phyloP scores from a whole-genome alignment of 2,329 filamentous ascomycete species.

The Camillea tinctor region DNA sequence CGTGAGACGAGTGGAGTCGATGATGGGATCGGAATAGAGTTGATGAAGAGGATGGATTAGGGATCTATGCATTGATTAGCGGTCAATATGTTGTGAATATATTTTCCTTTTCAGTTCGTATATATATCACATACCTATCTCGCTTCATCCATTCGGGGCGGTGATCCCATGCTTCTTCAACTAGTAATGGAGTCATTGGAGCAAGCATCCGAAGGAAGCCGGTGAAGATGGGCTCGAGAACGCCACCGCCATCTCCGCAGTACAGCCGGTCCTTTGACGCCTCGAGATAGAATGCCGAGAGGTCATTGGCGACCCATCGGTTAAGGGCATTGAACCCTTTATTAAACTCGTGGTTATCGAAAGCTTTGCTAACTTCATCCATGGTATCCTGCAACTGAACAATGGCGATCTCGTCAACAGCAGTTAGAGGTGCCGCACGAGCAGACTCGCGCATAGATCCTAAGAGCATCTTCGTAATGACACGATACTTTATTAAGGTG shows the following conservation, averaged over 20 bases:
- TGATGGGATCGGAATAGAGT: conserved; percentile 44
- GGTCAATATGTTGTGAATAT: not conserved
- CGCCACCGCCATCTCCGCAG: conserved; percentile 69
- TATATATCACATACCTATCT: conserved; percentile 37
- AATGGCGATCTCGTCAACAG: conserved; percentile 72
- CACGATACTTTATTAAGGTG: conserved; percentile 80
- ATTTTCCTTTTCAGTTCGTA: not conserved
- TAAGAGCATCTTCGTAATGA: conserved; percentile 86
- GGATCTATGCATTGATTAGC: conserved; percentile 20
- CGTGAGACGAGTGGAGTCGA: conserved; percentile 40
- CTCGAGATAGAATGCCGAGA: conserved; percentile 94
- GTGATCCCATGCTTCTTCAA: conserved; percentile 86
- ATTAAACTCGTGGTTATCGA: conserved; percentile 76
- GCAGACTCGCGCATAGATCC: conserved; percentile 65
- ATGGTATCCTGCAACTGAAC: conserved; percentile 69
- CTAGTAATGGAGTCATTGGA: conserved; percentile 77
- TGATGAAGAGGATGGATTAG: conserved; percentile 45
- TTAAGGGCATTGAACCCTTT: conserved; percentile 72
- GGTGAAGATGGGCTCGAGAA: conserved; percentile 64
- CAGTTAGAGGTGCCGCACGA: conserved; percentile 50
- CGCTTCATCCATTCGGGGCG: conserved; percentile 63
- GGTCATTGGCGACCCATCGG: conserved; percentile 75
- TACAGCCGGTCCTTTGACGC: conserved; percentile 89
- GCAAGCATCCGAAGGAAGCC: conserved; percentile 76
- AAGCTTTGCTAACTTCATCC: conserved; percentile 62